These are phyloP conservation scores for Ziziphus jujuba DNA, from an alignment of 306 rosid genomes.

Conservation along the genomic window DNA sequence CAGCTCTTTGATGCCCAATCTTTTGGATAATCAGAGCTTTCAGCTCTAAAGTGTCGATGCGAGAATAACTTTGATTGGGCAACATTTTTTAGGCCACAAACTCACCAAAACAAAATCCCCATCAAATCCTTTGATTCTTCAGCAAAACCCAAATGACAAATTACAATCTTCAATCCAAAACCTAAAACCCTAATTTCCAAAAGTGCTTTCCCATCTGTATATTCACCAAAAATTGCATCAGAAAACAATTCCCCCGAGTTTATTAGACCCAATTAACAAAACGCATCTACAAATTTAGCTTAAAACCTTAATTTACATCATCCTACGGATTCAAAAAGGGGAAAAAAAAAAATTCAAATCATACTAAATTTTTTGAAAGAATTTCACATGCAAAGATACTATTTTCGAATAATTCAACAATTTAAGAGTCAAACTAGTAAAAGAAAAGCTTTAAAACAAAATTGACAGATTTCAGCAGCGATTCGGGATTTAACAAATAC, in stretches of 20 bases:
- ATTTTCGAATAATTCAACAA: neutral
- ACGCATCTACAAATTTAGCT: slow-evolving; percentile 3
- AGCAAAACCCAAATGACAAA: slow-evolving; percentile 41
- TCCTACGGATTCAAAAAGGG: neutral
- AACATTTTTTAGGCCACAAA: slow-evolving; percentile 40
- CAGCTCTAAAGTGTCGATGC: slow-evolving; percentile 70
- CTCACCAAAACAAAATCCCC: slow-evolving; percentile 29
- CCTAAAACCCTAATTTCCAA: slow-evolving; percentile 57
- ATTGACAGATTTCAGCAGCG: neutral
- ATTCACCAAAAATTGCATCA: slow-evolving; percentile 40
- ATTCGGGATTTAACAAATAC: slow-evolving; percentile 6
- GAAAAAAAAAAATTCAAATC: too few species aligned
- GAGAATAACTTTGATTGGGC: slow-evolving; percentile 47
- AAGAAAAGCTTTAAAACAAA: neutral
- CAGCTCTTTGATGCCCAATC: slow-evolving; percentile 75
- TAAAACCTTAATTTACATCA: neutral
- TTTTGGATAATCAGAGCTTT: slow-evolving; percentile 62
- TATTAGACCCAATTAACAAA: neutral
- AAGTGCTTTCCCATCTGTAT: slow-evolving; percentile 29
- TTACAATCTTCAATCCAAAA: slow-evolving; percentile 38
- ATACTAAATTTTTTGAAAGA: slow-evolving; percentile 4
- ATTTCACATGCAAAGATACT: slow-evolving; percentile 15
- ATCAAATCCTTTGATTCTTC: slow-evolving; percentile 30
- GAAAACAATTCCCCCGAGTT: slow-evolving; percentile 3
- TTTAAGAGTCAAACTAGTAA: slow-evolving; percentile 1